phyloP scores from a whole-genome alignment of 768 basidiomycete genomes.

The Russula earlei region DNA sequence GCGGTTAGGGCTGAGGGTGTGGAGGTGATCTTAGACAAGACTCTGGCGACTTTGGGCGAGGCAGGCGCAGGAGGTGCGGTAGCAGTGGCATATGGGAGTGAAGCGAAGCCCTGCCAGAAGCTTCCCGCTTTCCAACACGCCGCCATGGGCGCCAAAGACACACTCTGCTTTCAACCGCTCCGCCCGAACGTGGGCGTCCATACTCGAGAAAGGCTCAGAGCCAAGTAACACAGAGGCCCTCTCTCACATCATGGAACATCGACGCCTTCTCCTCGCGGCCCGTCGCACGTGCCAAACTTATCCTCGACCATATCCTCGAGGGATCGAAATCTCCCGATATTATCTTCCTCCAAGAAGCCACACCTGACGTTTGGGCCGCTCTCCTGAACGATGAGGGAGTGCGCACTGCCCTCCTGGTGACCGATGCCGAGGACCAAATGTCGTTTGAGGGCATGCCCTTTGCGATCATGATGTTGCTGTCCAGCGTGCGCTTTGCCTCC shows the following conservation, averaged over 20 bases:
- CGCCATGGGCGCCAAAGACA: too few species aligned
- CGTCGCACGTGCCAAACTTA: constrained; percentile 28
- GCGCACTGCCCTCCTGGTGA: background rate
- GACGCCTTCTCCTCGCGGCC: constrained; percentile 25
- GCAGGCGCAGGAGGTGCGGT: too few species aligned
- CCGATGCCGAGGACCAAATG: background rate
- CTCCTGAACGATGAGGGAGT: background rate
- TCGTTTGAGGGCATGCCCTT: background rate
- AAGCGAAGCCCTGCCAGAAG: too few species aligned
- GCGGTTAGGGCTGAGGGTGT: too few species aligned
- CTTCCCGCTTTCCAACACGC: too few species aligned
- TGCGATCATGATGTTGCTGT: constrained; percentile 4
- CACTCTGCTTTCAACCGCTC: too few species aligned
- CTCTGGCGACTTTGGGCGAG: too few species aligned
- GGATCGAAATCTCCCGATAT: background rate
- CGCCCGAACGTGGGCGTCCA: too few species aligned
- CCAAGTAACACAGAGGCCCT: constrained; percentile 22
- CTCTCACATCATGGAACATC: constrained; percentile 32
- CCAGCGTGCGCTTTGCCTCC: background rate
- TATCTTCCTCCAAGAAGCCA: background rate
- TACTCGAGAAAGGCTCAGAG: too few species aligned
- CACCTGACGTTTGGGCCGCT: background rate
- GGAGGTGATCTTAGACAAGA: too few species aligned
- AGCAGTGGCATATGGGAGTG: too few species aligned
- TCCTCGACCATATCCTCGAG: constrained; percentile 15